A percentile compares a stretch with the other conserved stretches of the same genome.
These are phyloP conservation scores for Podospora fimiseda DNA, from an alignment of 495 filamentous ascomycete species.

Conservation along the genomic window DNA sequence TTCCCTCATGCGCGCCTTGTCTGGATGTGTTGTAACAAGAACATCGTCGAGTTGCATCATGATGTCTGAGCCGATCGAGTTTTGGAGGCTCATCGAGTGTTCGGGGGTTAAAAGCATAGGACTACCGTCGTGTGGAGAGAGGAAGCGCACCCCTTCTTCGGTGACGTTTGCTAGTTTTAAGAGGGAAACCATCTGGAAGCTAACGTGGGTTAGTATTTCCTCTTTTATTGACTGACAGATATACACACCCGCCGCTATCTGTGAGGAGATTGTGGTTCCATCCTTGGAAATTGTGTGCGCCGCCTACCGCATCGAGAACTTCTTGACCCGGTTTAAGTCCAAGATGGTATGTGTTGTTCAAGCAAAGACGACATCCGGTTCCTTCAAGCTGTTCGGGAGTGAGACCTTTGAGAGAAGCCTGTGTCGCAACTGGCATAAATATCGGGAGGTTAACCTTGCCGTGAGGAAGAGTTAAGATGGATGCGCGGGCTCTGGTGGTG, in stretches of 20 bases:
- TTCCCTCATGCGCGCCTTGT: constrained; percentile 76
- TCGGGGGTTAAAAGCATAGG: constrained; percentile 98
- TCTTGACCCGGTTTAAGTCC: constrained; percentile 91
- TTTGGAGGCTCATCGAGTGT: constrained; percentile 93
- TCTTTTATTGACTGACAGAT: neutral
- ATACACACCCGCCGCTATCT: constrained; percentile 87
- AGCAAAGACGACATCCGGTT: constrained; percentile 81
- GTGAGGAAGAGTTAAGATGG: constrained; percentile 82
- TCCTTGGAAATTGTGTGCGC: constrained; percentile 87
- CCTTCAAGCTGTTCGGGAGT: constrained; percentile 86
- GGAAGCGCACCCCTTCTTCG: constrained; percentile 90
- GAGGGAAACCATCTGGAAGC: constrained; percentile 97
- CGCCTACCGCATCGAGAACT: constrained; percentile 76
- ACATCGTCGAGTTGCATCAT: constrained; percentile 99
- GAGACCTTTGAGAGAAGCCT: constrained; percentile 89
- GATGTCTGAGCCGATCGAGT: constrained; percentile 95
- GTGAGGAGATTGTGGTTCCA: constrained; percentile 95
- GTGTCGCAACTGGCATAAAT: constrained; percentile 99
- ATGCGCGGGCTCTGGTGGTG: constrained; percentile 91
- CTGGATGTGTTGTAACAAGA: constrained; percentile 88
- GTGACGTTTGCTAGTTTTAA: constrained; percentile 91
- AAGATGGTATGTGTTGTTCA: constrained; percentile 97
- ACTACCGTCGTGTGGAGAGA: constrained; percentile 86
- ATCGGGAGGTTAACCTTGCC: constrained; percentile 82
- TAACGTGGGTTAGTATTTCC: constrained; percentile 32